phyloP scores from a whole-genome alignment of 2,329 filamentous ascomycete genomes.

The Bertia moriformis region DNA sequence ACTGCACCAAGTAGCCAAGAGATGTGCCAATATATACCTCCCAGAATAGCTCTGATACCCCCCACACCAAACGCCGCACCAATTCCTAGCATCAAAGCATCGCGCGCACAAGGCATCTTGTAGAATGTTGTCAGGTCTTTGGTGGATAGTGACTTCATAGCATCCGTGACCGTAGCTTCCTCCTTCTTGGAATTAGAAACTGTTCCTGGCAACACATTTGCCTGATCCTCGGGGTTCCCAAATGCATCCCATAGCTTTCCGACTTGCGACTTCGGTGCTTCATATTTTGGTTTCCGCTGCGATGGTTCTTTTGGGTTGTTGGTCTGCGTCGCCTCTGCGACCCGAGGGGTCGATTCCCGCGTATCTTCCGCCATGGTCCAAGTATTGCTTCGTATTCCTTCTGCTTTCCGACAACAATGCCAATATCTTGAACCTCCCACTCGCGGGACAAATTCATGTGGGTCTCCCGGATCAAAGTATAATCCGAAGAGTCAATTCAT shows the following conservation, averaged over 20 bases:
- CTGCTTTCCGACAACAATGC: too few species aligned
- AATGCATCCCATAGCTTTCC: conserved; percentile 1
- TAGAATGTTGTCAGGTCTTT: conserved; percentile 28
- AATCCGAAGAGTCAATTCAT: too few species aligned
- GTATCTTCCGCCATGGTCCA: neutral
- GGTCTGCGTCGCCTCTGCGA: neutral
- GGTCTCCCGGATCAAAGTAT: neutral
- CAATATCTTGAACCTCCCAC: too few species aligned
- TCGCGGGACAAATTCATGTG: too few species aligned
- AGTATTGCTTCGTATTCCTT: too few species aligned
- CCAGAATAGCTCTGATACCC: conserved; percentile 35
- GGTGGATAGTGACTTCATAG: conserved; percentile 7
- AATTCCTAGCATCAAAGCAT: conserved; percentile 43
- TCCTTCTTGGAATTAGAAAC: conserved; percentile 14
- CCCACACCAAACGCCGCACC: conserved; percentile 40
- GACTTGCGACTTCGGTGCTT: neutral
- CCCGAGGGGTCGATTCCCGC: neutral
- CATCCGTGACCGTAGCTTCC: neutral
- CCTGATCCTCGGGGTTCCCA: neutral
- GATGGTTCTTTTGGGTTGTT: neutral
- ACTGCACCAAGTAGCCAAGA: neutral
- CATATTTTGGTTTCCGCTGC: neutral
- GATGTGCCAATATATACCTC: conserved; percentile 32
- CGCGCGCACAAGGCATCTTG: conserved; percentile 44
- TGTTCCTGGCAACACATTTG: neutral